Base-by-base conservation (phyloP, 164 flowering plant species). In the Akebia trifoliata region DNA sequence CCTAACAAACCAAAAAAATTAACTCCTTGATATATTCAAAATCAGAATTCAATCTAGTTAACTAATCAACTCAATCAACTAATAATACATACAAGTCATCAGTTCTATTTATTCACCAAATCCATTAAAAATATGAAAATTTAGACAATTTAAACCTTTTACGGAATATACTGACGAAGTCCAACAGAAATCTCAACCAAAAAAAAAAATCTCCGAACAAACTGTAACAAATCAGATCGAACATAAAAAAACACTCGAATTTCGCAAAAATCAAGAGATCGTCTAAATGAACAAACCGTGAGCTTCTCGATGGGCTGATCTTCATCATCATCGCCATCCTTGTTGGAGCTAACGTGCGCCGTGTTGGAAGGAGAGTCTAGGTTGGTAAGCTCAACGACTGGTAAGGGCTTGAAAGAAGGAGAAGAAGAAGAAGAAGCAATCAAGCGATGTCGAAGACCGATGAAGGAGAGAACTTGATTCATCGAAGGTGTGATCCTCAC, bases 341-440 rank as follows among this genome's bases (percentile, higher is more conserved):
- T 14, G 28, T 5, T 34, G n/a, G n/a, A n/a, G 66, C 24, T 47
- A 14, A 14, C 17, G 3, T 8, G 6, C 21, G 17, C 34, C 12
- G 18, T 4, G 37, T 12, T 8, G 2, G 26, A n/a, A 24, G 39
- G 28, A 50, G 32, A 4, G 62, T 54, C 50, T 46, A 53, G 67
- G 42, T 64, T 78, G 28, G 74, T 49, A 35, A 79, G 64, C 50
- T 85, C 87, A 37, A 60, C 63, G 30, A 65, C 77, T 0, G 85
- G 86, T 60, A 85, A 50, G 37, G 87, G 81, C 68, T 69, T 78
- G 71, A 84, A 84, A 30, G 78, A 55, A 46, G 78, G 64, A 21
- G 76, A 59, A 12, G 68, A 44, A 26, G 63, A 61, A 45, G 61
- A 28, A 25, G 47, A 45, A 11, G 50, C 59, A 40, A 59, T 47